These are phyloP conservation scores for Mycena vitilis DNA, from an alignment of 768 basidiomycete genomes.

Conservation along the genomic window DNA sequence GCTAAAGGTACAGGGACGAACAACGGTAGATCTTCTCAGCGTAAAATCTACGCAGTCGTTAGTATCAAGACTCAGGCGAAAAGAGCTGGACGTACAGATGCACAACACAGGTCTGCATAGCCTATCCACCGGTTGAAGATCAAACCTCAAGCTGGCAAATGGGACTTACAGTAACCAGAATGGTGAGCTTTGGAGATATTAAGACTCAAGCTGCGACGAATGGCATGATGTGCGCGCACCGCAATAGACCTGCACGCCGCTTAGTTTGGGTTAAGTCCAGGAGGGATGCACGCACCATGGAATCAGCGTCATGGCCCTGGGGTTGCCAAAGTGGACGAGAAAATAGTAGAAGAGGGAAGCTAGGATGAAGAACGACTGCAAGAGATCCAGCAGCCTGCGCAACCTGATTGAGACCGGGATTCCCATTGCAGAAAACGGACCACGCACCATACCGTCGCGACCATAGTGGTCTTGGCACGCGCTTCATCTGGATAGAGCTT, in stretches of 20 bases:
- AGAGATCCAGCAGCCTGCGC: constrained; percentile 37
- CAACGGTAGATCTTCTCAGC: constrained; percentile 31
- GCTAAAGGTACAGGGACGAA: neutral
- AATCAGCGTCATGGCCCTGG: constrained; percentile 16
- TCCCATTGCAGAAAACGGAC: neutral
- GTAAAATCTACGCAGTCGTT: neutral
- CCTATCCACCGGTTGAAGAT: constrained; percentile 26
- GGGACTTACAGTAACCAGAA: constrained; percentile 27
- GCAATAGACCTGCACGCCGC: constrained; percentile 22
- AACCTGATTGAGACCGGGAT: too few species aligned
- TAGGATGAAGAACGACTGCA: constrained; percentile 38
- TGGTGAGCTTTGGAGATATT: constrained; percentile 19
- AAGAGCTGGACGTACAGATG: constrained; percentile 37
- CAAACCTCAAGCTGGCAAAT: too few species aligned
- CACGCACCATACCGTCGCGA: constrained; percentile 35
- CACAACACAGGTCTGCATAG: constrained; percentile 42
- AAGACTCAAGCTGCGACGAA: neutral
- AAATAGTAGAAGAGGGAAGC: constrained; percentile 40
- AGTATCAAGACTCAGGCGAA: neutral
- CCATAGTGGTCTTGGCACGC: constrained; percentile 28
- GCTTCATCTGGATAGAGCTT: constrained; percentile 41
- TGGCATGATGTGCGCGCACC: neutral
- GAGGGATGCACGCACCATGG: constrained; percentile 36
- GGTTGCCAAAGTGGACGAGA: constrained; percentile 37
- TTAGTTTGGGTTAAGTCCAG: neutral